A percentile compares a stretch with the other conserved stretches of the same genome.
Evolutionary conservation across 192 early-diverging fungal genomes (phyloP).

Genomic region (Podila clonocystis): DNA sequence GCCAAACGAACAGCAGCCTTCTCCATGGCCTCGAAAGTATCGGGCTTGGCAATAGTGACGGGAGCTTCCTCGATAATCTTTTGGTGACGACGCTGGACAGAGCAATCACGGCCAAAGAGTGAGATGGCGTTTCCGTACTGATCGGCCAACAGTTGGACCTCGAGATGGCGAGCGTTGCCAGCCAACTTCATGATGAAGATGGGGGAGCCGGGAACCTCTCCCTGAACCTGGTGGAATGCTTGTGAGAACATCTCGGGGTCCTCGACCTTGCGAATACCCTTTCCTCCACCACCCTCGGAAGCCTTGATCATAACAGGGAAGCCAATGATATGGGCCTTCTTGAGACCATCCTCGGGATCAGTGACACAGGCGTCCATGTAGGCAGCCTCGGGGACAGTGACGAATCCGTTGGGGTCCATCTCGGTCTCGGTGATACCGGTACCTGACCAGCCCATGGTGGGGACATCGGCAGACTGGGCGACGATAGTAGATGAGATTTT

Average conservation of each 20-base stretch:
- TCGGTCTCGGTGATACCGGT: conserved; percentile 81
- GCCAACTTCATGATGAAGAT: conserved; percentile 99
- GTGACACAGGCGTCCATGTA: conserved; percentile 87
- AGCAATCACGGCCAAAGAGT: conserved; percentile 98
- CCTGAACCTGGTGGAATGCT: conserved; percentile 87
- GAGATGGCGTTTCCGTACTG: conserved; percentile 98
- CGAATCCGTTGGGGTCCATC: conserved; percentile 74
- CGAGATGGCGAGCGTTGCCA: conserved; percentile 94
- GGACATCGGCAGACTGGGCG: conserved; percentile 96
- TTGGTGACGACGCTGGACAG: conserved; percentile 97
- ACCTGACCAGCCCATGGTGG: conserved; percentile 96
- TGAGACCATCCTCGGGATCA: conserved; percentile 86
- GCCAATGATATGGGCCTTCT: conserved; percentile 88
- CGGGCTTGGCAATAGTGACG: conserved; percentile 83
- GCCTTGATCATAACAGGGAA: conserved; percentile 99
- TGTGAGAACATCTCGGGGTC: conserved; percentile 75
- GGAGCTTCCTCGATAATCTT: conserved; percentile 99
- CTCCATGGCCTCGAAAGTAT: conserved; percentile 92
- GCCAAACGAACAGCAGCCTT: conserved; percentile 95
- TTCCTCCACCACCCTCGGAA: conserved; percentile 98
- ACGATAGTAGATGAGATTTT: conserved; percentile 99
- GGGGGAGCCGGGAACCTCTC: conserved; percentile 96
- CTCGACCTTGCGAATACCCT: conserved; percentile 97
- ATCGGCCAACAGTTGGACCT: conserved; percentile 97
- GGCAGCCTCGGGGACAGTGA: conserved; percentile 83